Percentiles rank a stretch among this genome's conserved stretches.
phyloP scores from a whole-genome alignment of 2,329 filamentous ascomycete species.

The Orbilia blumenaviensis region DNA sequence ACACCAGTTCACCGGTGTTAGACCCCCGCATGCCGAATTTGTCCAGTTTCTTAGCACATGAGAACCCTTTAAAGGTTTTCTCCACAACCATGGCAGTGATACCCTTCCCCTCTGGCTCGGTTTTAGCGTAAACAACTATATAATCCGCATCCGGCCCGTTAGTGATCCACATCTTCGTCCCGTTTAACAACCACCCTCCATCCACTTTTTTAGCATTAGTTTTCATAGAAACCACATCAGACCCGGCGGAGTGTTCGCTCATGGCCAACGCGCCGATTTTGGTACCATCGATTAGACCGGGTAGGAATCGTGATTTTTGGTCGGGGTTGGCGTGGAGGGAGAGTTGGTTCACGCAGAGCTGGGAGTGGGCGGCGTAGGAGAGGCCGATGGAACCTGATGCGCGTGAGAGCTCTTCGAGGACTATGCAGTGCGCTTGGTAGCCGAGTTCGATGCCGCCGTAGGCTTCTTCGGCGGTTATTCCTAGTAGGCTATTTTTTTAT shows the following conservation, averaged over 20 bases:
- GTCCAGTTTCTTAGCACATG: constrained; percentile 87
- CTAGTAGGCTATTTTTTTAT: constrained; percentile 72
- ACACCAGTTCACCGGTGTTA: constrained; percentile 92
- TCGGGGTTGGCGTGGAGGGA: constrained; percentile 82
- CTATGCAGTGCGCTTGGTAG: constrained; percentile 94
- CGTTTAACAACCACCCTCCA: constrained; percentile 85
- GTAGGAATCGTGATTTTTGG: constrained; percentile 83
- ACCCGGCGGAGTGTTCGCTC: constrained; percentile 90
- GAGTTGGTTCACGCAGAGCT: constrained; percentile 95
- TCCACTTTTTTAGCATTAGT: constrained; percentile 79
- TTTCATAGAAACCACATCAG: constrained; percentile 96
- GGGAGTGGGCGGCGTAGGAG: constrained; percentile 94
- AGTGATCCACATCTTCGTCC: constrained; percentile 99
- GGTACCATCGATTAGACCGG: constrained; percentile 80
- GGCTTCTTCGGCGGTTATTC: constrained; percentile 91
- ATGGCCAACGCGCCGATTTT: constrained; percentile 90
- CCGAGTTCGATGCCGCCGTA: constrained; percentile 90
- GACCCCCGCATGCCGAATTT: constrained; percentile 98
- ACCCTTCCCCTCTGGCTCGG: constrained; percentile 80
- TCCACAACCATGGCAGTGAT: constrained; percentile 96
- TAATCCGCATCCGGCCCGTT: constrained; percentile 94
- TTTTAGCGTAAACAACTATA: constrained; percentile 97
- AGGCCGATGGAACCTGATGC: constrained; percentile 82
- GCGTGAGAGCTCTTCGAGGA: constrained; percentile 92
- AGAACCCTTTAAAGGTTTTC: constrained; percentile 75